Evolutionary conservation across 768 basidiomycete genomes (phyloP).

Genomic region (Leccinum sublutescens): DNA sequence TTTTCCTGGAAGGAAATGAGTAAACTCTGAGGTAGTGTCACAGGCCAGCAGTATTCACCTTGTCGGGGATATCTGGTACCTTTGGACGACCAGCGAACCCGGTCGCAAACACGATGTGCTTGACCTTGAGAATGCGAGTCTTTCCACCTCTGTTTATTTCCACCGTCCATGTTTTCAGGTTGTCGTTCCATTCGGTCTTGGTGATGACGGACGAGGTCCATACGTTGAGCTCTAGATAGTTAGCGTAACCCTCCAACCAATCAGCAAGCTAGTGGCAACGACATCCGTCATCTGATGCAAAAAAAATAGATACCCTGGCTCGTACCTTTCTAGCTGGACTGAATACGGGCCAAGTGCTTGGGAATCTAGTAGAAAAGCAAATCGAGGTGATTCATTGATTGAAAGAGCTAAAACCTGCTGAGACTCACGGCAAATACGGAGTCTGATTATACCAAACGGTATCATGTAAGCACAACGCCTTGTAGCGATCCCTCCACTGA

Average conservation of each 20-base stretch:
- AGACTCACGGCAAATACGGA: conserved; percentile 50
- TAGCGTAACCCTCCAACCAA: conserved; percentile 64
- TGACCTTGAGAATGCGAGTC: conserved; percentile 38
- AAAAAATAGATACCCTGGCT: no score
- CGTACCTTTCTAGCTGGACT: conserved; percentile 49
- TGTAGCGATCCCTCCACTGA: conserved; percentile 58
- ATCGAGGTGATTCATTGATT: conserved; percentile 48
- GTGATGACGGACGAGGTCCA: conserved; percentile 54
- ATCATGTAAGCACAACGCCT: conserved; percentile 54
- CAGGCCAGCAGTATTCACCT: conserved; percentile 26
- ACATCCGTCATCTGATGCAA: neutral
- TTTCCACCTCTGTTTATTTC: conserved; percentile 35
- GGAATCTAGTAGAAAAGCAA: neutral
- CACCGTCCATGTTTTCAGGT: conserved; percentile 45
- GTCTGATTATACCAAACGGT: conserved; percentile 55
- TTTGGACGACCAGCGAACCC: conserved; percentile 48
- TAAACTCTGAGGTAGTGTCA: neutral
- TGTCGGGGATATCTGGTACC: conserved; percentile 45
- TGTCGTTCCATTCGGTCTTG: conserved; percentile 38
- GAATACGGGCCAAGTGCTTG: conserved; percentile 48
- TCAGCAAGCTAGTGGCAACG: conserved; percentile 48
- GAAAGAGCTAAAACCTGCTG: neutral
- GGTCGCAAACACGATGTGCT: conserved; percentile 57
- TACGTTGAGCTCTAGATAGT: conserved; percentile 57
- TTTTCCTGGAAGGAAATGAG: conserved; percentile 30